Base-by-base conservation (phyloP, 306 rosid genomes). In the Comarum palustre region DNA sequence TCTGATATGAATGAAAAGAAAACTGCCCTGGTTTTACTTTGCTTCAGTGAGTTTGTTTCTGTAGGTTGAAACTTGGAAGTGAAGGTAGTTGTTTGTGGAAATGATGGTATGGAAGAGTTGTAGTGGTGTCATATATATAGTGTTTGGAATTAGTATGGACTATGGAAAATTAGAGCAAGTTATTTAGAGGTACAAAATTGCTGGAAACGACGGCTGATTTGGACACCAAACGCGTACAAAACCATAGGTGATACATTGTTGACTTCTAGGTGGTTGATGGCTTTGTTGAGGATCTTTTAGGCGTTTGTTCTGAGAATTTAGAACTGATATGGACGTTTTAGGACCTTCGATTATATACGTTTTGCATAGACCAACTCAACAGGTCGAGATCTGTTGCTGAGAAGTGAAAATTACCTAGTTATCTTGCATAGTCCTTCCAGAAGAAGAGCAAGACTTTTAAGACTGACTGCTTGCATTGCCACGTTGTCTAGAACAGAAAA, bases 211-310 rank as follows among this genome's bases (percentile, higher is more conserved):
- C 48, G 0, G 32, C 32, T 55, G 29, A 6, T 13, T 29, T 41
- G 71, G 52, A 66, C 57, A 27, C 8, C 57, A 67, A 17, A 67
- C 27, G 42, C 58, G 58, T 47, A 55, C 39, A 25, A 9, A 25
- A 13, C 64, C 38, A 45, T 3, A 66, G 38, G 52, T 60, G 65
- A 10, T 39, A 69, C 34, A 59, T 60, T 46, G 19, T 69, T 48
- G 55, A 69, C 66, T 71, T 77, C 60, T 70, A 62, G 72, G 71
- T 77, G 55, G 39, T 41, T 51, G 22, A 59, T 29, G 38, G 6
- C 20, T 4, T 73, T 20, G 46, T 27, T 61, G 45, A 45, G 25
- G 72, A 67, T 5, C 2, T 24, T 66, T 6, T 8, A 27, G 9
- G 72, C 36, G 16, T 46, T 7, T 67, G 34, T 15, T 22, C 3